Evolutionary conservation across 306 rosid genomes (phyloP).

Genomic region (Glycyrrhiza uralensis): DNA sequence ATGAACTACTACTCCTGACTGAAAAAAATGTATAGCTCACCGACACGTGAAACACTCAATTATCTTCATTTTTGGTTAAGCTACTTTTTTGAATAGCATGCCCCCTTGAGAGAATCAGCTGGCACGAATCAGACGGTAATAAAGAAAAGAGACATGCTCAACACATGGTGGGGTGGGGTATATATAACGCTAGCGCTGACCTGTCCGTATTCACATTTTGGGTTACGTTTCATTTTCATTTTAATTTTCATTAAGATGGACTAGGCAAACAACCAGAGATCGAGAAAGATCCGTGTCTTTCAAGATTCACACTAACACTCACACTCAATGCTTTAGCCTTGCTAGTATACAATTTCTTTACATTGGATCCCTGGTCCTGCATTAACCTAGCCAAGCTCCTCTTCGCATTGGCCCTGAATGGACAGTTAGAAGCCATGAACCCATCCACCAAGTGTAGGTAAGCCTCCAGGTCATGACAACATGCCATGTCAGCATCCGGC

Average conservation of each 20-base stretch:
- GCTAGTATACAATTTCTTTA: conserved; percentile 72
- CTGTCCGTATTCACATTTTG: conserved; percentile 23
- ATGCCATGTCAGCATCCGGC: conserved; percentile 86
- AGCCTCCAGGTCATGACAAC: conserved; percentile 94
- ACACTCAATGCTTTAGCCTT: conserved; percentile 60
- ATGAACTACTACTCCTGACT: no score
- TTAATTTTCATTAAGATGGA: no score
- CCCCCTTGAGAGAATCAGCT: background rate
- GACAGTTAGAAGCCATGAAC: conserved; percentile 75
- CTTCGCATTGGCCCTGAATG: conserved; percentile 79
- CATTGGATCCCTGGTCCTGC: conserved; percentile 63
- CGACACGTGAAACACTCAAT: background rate
- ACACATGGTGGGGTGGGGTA: background rate
- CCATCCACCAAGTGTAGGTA: conserved; percentile 93
- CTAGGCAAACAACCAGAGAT: conserved; percentile 62
- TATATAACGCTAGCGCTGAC: no score
- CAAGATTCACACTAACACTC: conserved; percentile 47
- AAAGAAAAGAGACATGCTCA: background rate
- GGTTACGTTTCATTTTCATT: no score
- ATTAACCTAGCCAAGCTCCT: conserved; percentile 70
- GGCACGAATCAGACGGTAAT: background rate
- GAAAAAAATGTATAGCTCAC: background rate
- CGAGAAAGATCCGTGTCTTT: conserved; percentile 29
- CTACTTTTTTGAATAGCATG: background rate
- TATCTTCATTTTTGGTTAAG: background rate